Evolutionary conservation across 169 alveolate species (phyloP), one percentile per base, ranked within the genome.

Genomic region (Plasmodium coatneyi): DNA sequence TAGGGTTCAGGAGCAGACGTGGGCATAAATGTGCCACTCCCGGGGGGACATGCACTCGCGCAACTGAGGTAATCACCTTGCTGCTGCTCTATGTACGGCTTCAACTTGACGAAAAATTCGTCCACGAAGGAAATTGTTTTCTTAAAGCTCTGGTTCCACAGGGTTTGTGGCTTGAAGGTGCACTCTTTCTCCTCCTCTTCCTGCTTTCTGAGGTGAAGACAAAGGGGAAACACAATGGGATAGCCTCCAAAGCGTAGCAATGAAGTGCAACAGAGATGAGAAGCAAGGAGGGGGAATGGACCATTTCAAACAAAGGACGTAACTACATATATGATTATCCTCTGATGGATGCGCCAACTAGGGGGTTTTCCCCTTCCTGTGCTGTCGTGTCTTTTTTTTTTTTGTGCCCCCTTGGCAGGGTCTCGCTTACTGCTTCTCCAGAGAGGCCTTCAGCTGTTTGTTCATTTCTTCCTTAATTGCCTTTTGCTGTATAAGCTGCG

Each of bases 391-490:
- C 0, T 41, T 12, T 49, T 9, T 2, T 12, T 49, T 14, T 49
- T 16, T 71, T 28, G 30, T 28, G n/a, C n/a, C 32, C 56, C 39
- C 66, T 22, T 52, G 32, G n/a, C 46, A 32, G 32, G 70, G 28
- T 9, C 43, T 46, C 41, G 22, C 32, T 84, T 84, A 84, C 93
- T 84, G 93, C 70, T 76, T 84, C 79, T 84, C 93, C 79, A 84
- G 79, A 52, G 93, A 84, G 19, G 78, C 93, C 78, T 84, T 84
- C 30, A 84, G 76, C 43, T 84, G 84, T 32, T 84, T 84, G 54
- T 84, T 84, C 93, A 84, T 84, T 74, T 84, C 93, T 49, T 84
- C 93, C 25, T 84, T 84, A 36, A 84, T 84, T 32, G 93, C 93
- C 66, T 84, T 84, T 39, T 84, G 93, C 41, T 84, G 93, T 49